Conservation (phyloP, 306 rosid species). For the Chamaecrista fasciculata region DNA sequence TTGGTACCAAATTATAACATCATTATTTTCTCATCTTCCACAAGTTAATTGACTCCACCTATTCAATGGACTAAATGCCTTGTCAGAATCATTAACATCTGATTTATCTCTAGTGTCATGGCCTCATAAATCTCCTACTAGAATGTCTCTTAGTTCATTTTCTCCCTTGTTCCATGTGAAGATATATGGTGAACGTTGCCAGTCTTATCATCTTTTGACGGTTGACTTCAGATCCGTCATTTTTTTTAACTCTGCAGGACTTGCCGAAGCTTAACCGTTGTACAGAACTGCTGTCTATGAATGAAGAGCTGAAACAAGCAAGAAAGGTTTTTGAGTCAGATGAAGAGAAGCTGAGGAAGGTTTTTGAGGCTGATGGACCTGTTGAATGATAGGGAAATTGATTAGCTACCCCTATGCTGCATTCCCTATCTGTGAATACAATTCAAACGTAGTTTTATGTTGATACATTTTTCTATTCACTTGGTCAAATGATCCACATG, state of each 20-base stretch:
- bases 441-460: too few species aligned
- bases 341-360: constrained; percentile 83
- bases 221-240: neutral
- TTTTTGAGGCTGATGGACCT: constrained; percentile 60
- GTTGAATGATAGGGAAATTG: constrained; percentile 33
- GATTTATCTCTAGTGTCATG: neutral
- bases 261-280: constrained; percentile 75
- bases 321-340: constrained; percentile 85
- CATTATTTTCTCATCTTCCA: too few species aligned
- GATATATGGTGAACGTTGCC: neutral
- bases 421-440: too few species aligned
- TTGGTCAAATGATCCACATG: too few species aligned
- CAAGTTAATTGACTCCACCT: too few species aligned
- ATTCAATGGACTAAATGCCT: neutral
- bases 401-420: neutral
- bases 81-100: neutral
- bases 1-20: too few species aligned
- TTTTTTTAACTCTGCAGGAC: constrained; percentile 49
- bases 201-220: constrained; percentile 7
- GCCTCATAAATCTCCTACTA: neutral
- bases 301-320: constrained; percentile 92
- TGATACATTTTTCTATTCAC: too few species aligned
- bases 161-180: neutral
- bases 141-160: neutral
- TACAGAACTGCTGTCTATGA: constrained; percentile 83